Evolutionary conservation across 805 yeast species (phyloP).

Genomic region (Candida tallmaniae): DNA sequence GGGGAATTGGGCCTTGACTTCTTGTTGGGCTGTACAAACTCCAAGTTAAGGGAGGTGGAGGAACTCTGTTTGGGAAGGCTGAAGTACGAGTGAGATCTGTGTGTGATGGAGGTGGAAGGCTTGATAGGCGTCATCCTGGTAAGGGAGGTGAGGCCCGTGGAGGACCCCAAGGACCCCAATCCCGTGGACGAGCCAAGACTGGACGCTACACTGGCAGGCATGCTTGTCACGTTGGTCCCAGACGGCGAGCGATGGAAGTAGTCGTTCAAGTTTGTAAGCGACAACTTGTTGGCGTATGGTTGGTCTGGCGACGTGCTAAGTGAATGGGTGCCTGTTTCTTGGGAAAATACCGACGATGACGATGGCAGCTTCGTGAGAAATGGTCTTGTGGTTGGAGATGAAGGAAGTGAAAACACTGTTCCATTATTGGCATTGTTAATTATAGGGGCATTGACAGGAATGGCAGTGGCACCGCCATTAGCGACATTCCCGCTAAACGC

Average conservation of each 20-base stretch:
- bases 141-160: conserved; percentile 14
- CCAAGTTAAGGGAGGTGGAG: conserved; percentile 32
- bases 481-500: too few species aligned
- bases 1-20: conserved; percentile 50
- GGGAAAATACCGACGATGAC: conserved; percentile 25
- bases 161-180: conserved; percentile 12
- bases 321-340: conserved; percentile 23
- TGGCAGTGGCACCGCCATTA: background rate
- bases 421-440: conserved; percentile 15
- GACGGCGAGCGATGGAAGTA: conserved; percentile 29
- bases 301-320: conserved; percentile 34
- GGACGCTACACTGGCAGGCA: too few species aligned
- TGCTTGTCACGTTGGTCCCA: too few species aligned
- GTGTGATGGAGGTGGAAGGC: conserved; percentile 18
- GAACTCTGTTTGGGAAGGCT: conserved; percentile 22
- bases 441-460: background rate
- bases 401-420: conserved; percentile 26
- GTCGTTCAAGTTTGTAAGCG: conserved; percentile 30
- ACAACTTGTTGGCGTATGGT: conserved; percentile 10
- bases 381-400: conserved; percentile 21
- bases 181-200: too few species aligned
- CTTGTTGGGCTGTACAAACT: conserved; percentile 30
- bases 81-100: conserved; percentile 8
- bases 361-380: conserved; percentile 22
- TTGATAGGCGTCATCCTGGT: conserved; percentile 44